Evolutionary conservation across 2,329 filamentous ascomycete genomes (phyloP).

Genomic region (Cercospora sp.): DNA sequence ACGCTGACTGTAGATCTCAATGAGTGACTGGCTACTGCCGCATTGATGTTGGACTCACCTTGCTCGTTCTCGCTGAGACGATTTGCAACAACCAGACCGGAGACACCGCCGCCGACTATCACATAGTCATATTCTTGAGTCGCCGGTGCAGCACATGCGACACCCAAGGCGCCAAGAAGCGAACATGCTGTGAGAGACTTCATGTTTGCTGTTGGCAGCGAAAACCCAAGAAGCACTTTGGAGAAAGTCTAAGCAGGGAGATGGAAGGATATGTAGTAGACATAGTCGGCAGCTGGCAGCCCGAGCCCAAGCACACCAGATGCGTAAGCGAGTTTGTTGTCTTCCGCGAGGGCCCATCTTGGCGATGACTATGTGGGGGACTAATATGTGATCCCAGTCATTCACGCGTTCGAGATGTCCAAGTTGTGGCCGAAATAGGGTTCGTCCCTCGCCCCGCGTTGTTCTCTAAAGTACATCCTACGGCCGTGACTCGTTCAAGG

Average conservation of each 20-base stretch:
- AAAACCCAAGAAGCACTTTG: neutral
- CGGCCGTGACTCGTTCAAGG: neutral
- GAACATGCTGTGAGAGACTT: neutral
- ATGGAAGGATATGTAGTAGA: neutral
- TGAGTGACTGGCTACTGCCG: neutral
- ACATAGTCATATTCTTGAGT: conserved; percentile 29
- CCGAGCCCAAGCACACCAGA: neutral
- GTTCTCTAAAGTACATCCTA: neutral
- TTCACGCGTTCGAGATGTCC: neutral
- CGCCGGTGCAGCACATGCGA: neutral
- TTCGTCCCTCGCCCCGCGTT: neutral
- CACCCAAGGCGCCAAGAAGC: neutral
- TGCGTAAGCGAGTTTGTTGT: neutral
- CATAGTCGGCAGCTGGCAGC: neutral
- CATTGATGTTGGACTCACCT: conserved; percentile 1
- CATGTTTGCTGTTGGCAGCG: neutral
- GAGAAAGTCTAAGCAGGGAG: no score
- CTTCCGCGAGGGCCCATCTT: neutral
- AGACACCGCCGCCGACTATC: conserved; percentile 36
- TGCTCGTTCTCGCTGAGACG: conserved; percentile 33
- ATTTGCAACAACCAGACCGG: conserved; percentile 33
- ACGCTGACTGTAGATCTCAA: conserved; percentile 25
- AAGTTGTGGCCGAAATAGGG: neutral
- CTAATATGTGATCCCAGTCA: neutral
- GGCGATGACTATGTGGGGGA: neutral